phyloP scores from a whole-genome alignment of 306 rosid species.

The Pyrus bretschneideri region DNA sequence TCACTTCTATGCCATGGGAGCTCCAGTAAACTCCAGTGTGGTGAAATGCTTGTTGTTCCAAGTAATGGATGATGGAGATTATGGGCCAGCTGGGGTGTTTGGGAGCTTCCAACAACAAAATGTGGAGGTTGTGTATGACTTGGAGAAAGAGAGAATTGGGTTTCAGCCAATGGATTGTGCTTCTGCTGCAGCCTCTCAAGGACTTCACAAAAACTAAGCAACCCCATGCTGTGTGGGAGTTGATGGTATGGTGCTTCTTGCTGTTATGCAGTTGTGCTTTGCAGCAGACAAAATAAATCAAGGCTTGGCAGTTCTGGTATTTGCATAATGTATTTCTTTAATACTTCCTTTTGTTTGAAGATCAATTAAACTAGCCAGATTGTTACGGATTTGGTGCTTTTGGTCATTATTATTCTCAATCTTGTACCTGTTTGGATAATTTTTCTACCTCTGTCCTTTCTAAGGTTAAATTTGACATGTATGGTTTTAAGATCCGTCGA shows the following conservation, averaged over 20 bases:
- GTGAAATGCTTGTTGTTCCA: constrained; percentile 45
- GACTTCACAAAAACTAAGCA: not conserved
- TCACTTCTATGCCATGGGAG: constrained; percentile 45
- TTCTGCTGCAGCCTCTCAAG: constrained; percentile 31
- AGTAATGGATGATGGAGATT: constrained; percentile 30
- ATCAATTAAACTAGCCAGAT: not conserved
- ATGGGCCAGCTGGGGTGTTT: constrained; percentile 49
- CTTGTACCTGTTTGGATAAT: no score
- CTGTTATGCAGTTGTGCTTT: constrained; percentile 1
- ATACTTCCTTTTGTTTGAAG: not conserved
- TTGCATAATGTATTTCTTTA: not conserved
- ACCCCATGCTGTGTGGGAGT: not conserved
- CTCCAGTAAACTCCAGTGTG: constrained; percentile 39
- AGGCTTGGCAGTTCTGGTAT: not conserved
- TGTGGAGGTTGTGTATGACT: constrained; percentile 48
- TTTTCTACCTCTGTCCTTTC: no score
- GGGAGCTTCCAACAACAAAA: constrained; percentile 59
- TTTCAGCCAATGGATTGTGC: constrained; percentile 43
- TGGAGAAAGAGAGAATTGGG: constrained; percentile 44
- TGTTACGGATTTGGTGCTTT: no score
- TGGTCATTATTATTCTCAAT: no score
- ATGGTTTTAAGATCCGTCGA: no score
- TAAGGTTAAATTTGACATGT: no score
- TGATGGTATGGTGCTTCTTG: not conserved
- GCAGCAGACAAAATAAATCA: not conserved